Evolutionary conservation across 805 yeast genomes (phyloP), one percentile per base, ranked within the genome.

Genomic region (Teunomyces tritomae): DNA sequence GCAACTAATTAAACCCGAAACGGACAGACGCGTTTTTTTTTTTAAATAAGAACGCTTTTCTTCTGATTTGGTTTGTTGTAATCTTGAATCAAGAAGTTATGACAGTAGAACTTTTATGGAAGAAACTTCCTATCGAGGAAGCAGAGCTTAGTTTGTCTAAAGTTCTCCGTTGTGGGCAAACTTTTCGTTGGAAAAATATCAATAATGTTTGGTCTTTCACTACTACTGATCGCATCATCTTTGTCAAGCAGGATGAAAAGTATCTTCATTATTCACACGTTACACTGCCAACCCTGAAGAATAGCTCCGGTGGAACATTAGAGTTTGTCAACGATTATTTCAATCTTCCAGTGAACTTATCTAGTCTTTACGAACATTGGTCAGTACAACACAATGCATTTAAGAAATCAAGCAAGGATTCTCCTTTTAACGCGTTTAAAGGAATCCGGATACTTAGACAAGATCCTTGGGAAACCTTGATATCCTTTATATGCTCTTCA

Each of bases 391-490:
- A 89, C 61, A 26, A 28, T 4, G 16, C n/a, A 28, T 35, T 14
- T 34, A 39, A 42, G 13, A 44, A 41, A 32, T 17, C 29, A 5
- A 9, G 41, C 9, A 41, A 41, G n/a, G 10, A 29, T 14, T 57
- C 71, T 3, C 71, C 75, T 2, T 73, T 73, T 52, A 48, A 53
- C 3, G 45, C 57, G 28, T 81, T 82, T 47, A 72, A 72, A 3
- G 98, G 97, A 0, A 83, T 92, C 14, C 70, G 99, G 28, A 89
- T 92, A 52, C 74, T 94, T 26, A 76, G 91, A 32, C 98, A 94
- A 64, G 97, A 92, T 54, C 98, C 99, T 0, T 94, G 98, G 98
- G 99, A 94, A 56, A 89, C 92, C 37, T 71, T 90, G 39, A 70
- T 92, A 14, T 87, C 94, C 2, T 94, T 92, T 54, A 94, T 94